These are phyloP conservation scores for Mortierella sp. DNA, from an alignment of 371 early-diverging fungal species.

Conservation along the genomic window DNA sequence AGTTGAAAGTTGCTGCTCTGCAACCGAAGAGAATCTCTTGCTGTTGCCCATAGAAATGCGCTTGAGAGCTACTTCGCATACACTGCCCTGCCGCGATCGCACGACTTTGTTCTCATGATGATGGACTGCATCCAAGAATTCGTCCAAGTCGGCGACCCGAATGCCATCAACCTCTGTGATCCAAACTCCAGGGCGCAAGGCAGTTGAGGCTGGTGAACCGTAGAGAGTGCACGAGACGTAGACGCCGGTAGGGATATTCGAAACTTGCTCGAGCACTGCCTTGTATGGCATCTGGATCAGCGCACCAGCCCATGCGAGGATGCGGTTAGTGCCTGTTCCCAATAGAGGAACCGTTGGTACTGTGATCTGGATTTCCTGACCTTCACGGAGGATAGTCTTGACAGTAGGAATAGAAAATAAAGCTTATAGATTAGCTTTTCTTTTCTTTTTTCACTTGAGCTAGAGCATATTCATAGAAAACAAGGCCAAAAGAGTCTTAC, in stretches of 20 bases:
- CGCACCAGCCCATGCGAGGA: constrained; percentile 90
- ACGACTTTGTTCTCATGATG: constrained; percentile 58
- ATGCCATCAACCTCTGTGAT: constrained; percentile 71
- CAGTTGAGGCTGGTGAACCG: constrained; percentile 80
- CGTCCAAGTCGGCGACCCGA: constrained; percentile 61
- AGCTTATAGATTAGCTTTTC: neutral
- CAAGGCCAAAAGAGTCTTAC: constrained; percentile 36
- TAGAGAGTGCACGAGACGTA: constrained; percentile 82
- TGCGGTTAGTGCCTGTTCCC: constrained; percentile 68
- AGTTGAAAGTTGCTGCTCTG: constrained; percentile 12
- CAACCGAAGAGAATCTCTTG: constrained; percentile 25
- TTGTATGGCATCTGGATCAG: constrained; percentile 85
- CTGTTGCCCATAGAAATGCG: constrained; percentile 25
- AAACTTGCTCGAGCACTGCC: constrained; percentile 86
- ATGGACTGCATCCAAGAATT: constrained; percentile 66
- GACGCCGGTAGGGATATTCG: constrained; percentile 75
- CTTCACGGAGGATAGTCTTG: constrained; percentile 63
- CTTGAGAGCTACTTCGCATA: constrained; percentile 45
- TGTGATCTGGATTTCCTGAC: constrained; percentile 59
- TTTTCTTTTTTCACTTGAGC: neutral
- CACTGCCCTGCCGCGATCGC: constrained; percentile 46
- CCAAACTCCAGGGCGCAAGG: constrained; percentile 73
- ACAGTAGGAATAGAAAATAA: neutral
- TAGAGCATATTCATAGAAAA: neutral
- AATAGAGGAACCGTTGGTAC: constrained; percentile 71